A percentile compares a stretch with the other conserved stretches of the same genome.
These are phyloP conservation scores for Magnolia sinica DNA, from an alignment of 164 flowering plant species.

Conservation along the genomic window DNA sequence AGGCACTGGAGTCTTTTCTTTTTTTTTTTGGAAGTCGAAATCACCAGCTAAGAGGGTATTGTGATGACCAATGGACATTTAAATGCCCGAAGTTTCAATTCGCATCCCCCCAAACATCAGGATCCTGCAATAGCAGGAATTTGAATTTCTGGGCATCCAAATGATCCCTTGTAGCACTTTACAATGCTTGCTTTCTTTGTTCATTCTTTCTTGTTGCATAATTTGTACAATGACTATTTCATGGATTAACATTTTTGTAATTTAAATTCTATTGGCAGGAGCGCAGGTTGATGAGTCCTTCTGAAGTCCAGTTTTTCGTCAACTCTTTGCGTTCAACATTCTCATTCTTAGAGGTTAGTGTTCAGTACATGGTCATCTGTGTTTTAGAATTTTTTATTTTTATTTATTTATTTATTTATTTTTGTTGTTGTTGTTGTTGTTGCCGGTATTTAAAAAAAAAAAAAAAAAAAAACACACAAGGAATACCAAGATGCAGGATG, in stretches of 20 bases:
- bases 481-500: too few species aligned
- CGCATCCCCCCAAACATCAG: too few species aligned
- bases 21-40: too few species aligned
- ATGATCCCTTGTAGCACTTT: neutral
- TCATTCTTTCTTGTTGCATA: neutral
- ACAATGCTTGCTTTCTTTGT: neutral
- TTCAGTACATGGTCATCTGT: neutral
- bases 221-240: neutral
- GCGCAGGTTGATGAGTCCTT: conserved; percentile 61
- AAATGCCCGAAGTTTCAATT: too few species aligned
- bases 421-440: too few species aligned
- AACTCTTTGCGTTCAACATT: conserved; percentile 72
- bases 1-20: too few species aligned
- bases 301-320: conserved; percentile 65
- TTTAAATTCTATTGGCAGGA: conserved; percentile 51
- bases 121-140: too few species aligned
- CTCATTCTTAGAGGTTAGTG: conserved; percentile 64
- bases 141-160: too few species aligned
- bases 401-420: too few species aligned
- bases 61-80: too few species aligned
- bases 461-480: too few species aligned
- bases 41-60: too few species aligned
- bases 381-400: neutral
- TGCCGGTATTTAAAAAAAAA: neutral
- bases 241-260: neutral